These are phyloP conservation scores for Pseudocercospora crystallina DNA, from an alignment of 2,329 filamentous ascomycete species.

Conservation along the genomic window DNA sequence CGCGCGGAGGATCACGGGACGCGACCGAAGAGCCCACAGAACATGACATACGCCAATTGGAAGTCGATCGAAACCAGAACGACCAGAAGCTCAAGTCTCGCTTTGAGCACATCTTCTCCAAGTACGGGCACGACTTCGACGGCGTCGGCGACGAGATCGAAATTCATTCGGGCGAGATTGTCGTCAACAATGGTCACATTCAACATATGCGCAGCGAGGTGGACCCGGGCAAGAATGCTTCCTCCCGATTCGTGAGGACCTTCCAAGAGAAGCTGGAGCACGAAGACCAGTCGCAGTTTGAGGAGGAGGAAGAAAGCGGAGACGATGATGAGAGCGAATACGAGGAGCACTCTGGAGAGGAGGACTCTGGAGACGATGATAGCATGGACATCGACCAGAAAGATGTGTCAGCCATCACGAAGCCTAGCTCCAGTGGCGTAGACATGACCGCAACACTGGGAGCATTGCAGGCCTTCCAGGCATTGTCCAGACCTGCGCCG, in stretches of 20 bases:
- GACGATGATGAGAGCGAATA: constrained; percentile 13
- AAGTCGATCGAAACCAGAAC: constrained; percentile 46
- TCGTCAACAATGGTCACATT: constrained; percentile 91
- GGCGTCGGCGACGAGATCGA: constrained; percentile 89
- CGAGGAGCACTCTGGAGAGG: constrained; percentile 1
- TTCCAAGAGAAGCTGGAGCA: constrained; percentile 36
- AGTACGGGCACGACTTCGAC: constrained; percentile 69
- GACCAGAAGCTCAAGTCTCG: constrained; percentile 74
- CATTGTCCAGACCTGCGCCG: constrained; percentile 11
- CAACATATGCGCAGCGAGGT: constrained; percentile 60
- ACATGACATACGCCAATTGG: constrained; percentile 13
- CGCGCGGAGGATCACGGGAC: too few relatives aligned
- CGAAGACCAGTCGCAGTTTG: constrained; percentile 34
- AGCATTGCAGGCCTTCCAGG: too few relatives aligned
- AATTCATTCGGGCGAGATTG: constrained; percentile 72
- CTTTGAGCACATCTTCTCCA: constrained; percentile 85
- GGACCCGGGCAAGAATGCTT: constrained; percentile 43
- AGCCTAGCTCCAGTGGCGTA: too few relatives aligned
- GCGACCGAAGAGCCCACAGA: too few relatives aligned
- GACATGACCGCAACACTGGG: too few relatives aligned
- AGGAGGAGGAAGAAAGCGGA: constrained; percentile 23
- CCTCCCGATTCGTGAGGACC: constrained; percentile 32
- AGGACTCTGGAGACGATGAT: constrained; percentile 4
- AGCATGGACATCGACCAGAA: background rate
- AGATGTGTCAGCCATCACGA: too few relatives aligned